Evolutionary conservation across 257 asterid species (phyloP).

Genomic region (Lycium ferocissimum): DNA sequence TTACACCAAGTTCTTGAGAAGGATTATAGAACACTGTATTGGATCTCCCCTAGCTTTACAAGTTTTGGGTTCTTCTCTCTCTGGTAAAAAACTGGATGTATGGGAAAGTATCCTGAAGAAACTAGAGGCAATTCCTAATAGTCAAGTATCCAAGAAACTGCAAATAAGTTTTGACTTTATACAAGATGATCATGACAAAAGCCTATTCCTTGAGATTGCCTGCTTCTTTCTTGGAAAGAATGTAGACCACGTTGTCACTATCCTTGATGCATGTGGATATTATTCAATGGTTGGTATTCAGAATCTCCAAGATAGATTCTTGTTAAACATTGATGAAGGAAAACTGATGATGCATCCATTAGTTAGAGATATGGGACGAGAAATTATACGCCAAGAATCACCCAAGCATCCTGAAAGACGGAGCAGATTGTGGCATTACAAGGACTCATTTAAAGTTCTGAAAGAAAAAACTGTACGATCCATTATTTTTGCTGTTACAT

Average conservation of each 20-base stretch:
- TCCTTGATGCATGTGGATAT: conserved; percentile 28
- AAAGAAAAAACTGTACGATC: conserved; percentile 15
- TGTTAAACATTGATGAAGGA: conserved; percentile 18
- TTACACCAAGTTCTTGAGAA: conserved; percentile 5
- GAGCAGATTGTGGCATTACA: conserved; percentile 28
- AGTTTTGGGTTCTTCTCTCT: conserved; percentile 34
- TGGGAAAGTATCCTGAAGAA: conserved; percentile 29
- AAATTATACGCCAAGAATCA: conserved; percentile 33
- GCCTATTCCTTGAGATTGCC: conserved; percentile 31
- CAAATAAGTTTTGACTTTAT: conserved; percentile 26
- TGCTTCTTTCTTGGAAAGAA: conserved; percentile 32
- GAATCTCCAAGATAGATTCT: conserved; percentile 27
- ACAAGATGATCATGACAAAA: conserved; percentile 31
- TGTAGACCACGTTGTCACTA: neutral
- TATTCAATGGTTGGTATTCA: conserved; percentile 15
- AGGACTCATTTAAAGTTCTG: conserved; percentile 24
- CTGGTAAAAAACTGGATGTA: conserved; percentile 1
- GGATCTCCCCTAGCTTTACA: conserved; percentile 35
- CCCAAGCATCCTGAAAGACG: conserved; percentile 4
- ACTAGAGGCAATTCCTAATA: conserved; percentile 17
- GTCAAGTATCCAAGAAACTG: conserved; percentile 18
- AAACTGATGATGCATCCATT: conserved; percentile 32
- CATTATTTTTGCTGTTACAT: neutral
- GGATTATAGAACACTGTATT: neutral
- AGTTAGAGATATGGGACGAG: conserved; percentile 33